These are phyloP conservation scores for Thalassiosira delicatula DNA, from an alignment of 352 stramenopile species.

Conservation along the genomic window DNA sequence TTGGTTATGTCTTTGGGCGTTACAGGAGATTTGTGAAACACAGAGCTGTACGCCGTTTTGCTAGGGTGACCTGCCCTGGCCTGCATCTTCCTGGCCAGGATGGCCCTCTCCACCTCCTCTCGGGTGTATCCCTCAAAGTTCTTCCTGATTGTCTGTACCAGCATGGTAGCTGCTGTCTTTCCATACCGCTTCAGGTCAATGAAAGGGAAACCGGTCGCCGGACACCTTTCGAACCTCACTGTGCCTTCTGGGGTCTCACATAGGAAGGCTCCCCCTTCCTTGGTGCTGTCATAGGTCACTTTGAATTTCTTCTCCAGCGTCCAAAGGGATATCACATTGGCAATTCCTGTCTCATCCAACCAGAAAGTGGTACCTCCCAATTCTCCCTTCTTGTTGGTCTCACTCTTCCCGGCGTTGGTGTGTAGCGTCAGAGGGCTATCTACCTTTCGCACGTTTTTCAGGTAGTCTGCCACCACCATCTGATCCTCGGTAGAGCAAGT, in stretches of 20 bases:
- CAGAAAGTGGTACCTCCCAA: too few species aligned
- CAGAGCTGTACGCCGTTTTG: slow-evolving; percentile 2
- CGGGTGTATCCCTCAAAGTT: neutral
- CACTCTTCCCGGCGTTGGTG: slow-evolving; percentile 8
- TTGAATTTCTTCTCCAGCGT: slow-evolving; percentile 16
- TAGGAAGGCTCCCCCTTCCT: neutral
- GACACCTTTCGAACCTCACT: neutral
- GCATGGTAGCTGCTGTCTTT: neutral
- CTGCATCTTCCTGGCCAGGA: slow-evolving; percentile 36
- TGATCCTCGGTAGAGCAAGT: slow-evolving; percentile 8
- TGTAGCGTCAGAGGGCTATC: slow-evolving; percentile 11
- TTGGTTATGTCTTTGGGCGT: slow-evolving; percentile 27
- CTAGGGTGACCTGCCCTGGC: slow-evolving; percentile 22
- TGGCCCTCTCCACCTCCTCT: slow-evolving; percentile 21
- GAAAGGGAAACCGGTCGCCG: neutral
- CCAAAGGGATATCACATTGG: slow-evolving; percentile 52
- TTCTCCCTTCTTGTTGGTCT: slow-evolving; percentile 3
- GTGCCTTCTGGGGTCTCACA: neutral
- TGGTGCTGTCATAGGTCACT: neutral
- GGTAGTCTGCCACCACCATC: neutral
- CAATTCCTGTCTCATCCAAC: slow-evolving; percentile 48
- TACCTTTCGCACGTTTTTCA: neutral
- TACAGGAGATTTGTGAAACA: slow-evolving; percentile 48
- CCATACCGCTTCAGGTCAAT: neutral
- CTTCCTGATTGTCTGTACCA: neutral